phyloP scores from a whole-genome alignment of 352 stramenopile species.

The Phytophthora uliginosa region DNA sequence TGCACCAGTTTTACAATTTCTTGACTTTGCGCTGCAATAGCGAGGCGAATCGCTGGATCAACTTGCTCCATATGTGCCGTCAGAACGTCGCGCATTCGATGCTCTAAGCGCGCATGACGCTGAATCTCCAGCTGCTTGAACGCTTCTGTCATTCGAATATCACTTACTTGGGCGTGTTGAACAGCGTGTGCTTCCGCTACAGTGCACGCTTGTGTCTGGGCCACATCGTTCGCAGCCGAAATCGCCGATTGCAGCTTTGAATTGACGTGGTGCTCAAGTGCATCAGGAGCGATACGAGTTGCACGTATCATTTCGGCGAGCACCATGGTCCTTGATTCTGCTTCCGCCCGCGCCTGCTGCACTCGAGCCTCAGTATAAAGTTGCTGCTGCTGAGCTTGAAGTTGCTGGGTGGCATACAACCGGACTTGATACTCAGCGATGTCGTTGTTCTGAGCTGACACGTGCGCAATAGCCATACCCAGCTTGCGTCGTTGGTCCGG shows the following conservation, averaged over 20 bases:
- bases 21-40: background rate
- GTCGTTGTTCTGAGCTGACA: constrained; percentile 3
- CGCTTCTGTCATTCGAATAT: background rate
- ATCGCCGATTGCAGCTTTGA: constrained; percentile 9
- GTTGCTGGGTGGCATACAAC: constrained; percentile 1
- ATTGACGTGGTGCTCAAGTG: constrained; percentile 12
- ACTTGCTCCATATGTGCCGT: constrained; percentile 9
- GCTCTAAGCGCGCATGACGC: background rate
- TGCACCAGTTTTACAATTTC: constrained; percentile 1
- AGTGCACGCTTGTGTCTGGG: constrained; percentile 2
- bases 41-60: background rate
- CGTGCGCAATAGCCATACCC: constrained; percentile 5
- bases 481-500: background rate
- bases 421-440: constrained; percentile 6
- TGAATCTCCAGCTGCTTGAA: background rate
- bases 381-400: constrained; percentile 4
- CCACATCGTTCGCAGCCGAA: constrained; percentile 6
- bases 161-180: constrained; percentile 4
- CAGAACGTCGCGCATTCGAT: background rate
- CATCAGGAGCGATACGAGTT: background rate
- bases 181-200: constrained; percentile 7
- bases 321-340: background rate
- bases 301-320: constrained; percentile 10
- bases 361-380: constrained; percentile 5
- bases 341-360: background rate